Base-by-base conservation (phyloP, 2,329 filamentous ascomycete genomes). In the Verticillium nonalfalfae region DNA sequence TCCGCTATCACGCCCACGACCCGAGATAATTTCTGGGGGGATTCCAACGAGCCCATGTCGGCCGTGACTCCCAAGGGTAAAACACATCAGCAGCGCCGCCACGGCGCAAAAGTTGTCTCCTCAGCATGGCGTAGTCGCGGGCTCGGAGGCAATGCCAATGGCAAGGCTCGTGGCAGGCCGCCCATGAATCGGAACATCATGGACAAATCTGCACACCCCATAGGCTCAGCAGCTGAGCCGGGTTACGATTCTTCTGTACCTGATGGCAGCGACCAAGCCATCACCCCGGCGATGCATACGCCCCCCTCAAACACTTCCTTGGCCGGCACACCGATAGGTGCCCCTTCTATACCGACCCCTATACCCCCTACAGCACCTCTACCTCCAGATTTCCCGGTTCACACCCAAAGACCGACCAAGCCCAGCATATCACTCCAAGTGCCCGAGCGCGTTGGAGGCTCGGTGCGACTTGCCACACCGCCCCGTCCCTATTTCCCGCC, bases 51-150 rank as follows among this genome's bases (percentile, higher is more conserved):
- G 65, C 89, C 90, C 10, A 86, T 82, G 57, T 93, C 91, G 1
- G 90, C 90, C 3, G 79, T 90, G n/a, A 90, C 88, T 4, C 86
- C 54, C 11, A 56, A 35, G 54, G 54, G 15, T 7, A 56, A 35
- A 34, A 56, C 13, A 31, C 74, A 79, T 6, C 74, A 72, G 0
- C 72, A 83, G 60, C 81, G 88, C 60, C 85, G 91, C 4, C 90
- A 96, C 71, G 93, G 93, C 0, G 90, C 92, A 0, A 86, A 86
- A 69, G 92, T 91, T 7, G 91, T 97, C 0, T 97, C 93, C 1
- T 97, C 93, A 10, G 93, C 93, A 1, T 97, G 93, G 93, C 86
- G 89, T 60, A 86, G 86, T 65, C 85, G 83, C 62, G 84, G 84
- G 15, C 79, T 81, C 45, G 80, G 86, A 13, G 77, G 84, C 1